Base-by-base conservation (phyloP, 2,329 filamentous ascomycete genomes). In the Penicillium verrucosum region DNA sequence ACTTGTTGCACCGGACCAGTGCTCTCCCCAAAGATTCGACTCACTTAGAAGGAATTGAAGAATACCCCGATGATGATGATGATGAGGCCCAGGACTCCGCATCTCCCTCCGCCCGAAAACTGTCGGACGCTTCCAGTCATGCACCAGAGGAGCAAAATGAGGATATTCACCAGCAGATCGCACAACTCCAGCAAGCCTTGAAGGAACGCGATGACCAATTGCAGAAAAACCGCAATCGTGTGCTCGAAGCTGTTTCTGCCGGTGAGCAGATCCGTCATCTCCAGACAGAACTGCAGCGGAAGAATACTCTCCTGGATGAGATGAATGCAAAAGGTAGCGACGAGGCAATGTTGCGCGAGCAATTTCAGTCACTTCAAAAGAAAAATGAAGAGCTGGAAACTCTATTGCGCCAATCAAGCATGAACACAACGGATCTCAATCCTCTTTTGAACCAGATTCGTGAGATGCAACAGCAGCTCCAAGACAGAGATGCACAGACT, bases 181-280 rank as follows among this genome's bases (percentile, higher is more conserved):
- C 65, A 10, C 62, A 72, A 25, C 59, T 77, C 6, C 63, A 68
- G 29, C 58, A 72, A 9, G 62, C 69, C 7, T 48, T 75, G 12
- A 65, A 63, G 12, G 68, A 73, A 23, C 67, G 70, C 23, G 71
- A 76, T 51, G 68, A 75, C 27, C 70, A 72, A 51, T 56, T 76
- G 2, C 65, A 69, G 32, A 67, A 60, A 11, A 71, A 70, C 46
- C 69, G 64, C 27, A 62, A 60, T 37, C 69, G 69, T 32, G 60
- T 74, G 12, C 54, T 71, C 21, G 72, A 76, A 45, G 69, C 71
- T 1, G 68, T 65, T 25, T 75, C 73, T 12, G 72, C 71, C 5
- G 68, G 60, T 9, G 73, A 75, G 38, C 72, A 77, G 58, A 71
- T 75, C 51, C 68, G 68, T 10, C 69, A 75, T 36, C 64, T 77